Percentiles rank a stretch among this genome's conserved stretches.
These are phyloP conservation scores for Cenchrus fungigraminus DNA, from an alignment of 176 grass and related monocot species.

Conservation along the genomic window DNA sequence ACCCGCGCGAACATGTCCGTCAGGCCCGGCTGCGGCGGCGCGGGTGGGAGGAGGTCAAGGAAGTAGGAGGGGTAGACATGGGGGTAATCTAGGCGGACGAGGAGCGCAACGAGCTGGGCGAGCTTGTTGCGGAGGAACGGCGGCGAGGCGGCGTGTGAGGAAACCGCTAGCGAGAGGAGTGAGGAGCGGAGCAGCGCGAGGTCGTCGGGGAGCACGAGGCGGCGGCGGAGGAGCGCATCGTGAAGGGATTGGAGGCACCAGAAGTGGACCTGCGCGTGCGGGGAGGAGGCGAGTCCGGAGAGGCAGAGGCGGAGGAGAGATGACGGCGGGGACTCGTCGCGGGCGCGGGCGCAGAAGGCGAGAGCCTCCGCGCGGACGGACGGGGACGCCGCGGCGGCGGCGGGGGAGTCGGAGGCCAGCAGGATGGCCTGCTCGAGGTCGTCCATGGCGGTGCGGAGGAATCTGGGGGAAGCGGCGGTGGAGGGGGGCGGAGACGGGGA, in stretches of 20 bases:
- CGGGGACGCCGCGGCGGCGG: slow-evolving; percentile 42
- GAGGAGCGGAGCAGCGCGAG: slow-evolving; percentile 71
- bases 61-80: slow-evolving; percentile 67
- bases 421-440: slow-evolving; percentile 96
- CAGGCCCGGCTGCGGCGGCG: slow-evolving; percentile 48
- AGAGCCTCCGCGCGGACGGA: slow-evolving; percentile 78
- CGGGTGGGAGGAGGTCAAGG: slow-evolving; percentile 60
- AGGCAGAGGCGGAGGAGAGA: slow-evolving; percentile 84
- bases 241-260: slow-evolving; percentile 94
- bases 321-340: slow-evolving; percentile 59
- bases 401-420: slow-evolving; percentile 64
- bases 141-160: slow-evolving; percentile 58
- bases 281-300: slow-evolving; percentile 68
- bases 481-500: slow-evolving; percentile 15
- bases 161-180: slow-evolving; percentile 65
- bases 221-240: slow-evolving; percentile 62
- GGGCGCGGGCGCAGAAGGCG: slow-evolving; percentile 74
- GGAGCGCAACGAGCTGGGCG: slow-evolving; percentile 74
- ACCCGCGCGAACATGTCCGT: slow-evolving; percentile 95
- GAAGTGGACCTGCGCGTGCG: slow-evolving; percentile 70
- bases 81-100: slow-evolving; percentile 87
- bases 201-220: slow-evolving; percentile 54
- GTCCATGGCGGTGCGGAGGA: slow-evolving; percentile 75
- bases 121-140: slow-evolving; percentile 91
- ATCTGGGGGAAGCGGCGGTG: slow-evolving; percentile 37